A percentile compares a stretch with the other conserved stretches of the same genome.
phyloP scores from a whole-genome alignment of 768 basidiomycete species.

The Trametes cingulata region DNA sequence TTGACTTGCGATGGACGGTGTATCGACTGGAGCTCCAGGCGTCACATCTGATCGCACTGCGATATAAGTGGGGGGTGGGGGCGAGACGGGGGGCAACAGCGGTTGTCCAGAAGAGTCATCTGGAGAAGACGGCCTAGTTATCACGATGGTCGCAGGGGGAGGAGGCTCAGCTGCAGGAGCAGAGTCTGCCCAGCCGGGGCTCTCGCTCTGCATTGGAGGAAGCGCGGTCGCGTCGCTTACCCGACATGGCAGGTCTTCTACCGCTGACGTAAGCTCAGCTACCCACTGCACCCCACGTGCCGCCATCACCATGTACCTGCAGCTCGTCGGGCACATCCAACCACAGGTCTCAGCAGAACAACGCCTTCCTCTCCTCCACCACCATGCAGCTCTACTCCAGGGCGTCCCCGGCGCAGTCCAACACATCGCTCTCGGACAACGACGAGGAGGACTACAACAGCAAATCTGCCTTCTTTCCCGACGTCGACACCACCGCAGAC shows the following conservation, averaged over 20 bases:
- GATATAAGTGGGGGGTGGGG: neutral
- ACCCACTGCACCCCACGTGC: conserved; percentile 5
- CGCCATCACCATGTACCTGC: conserved; percentile 11
- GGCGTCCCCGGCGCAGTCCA: conserved; percentile 61
- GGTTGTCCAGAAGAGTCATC: conserved; percentile 5
- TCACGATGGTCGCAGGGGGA: conserved; percentile 18
- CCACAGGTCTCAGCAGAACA: conserved; percentile 17
- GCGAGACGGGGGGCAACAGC: neutral
- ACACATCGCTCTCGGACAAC: conserved; percentile 77
- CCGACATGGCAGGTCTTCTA: conserved; percentile 2
- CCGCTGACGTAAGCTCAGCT: conserved; percentile 11
- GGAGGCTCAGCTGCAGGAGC: neutral
- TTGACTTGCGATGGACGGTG: neutral
- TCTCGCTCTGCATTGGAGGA: conserved; percentile 10
- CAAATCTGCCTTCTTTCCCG: conserved; percentile 44
- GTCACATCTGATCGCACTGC: conserved; percentile 16
- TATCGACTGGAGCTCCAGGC: neutral
- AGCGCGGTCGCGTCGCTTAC: neutral
- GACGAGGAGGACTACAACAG: conserved; percentile 58
- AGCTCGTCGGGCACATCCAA: conserved; percentile 6
- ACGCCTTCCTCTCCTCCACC: conserved; percentile 3
- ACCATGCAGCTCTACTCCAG: conserved; percentile 28
- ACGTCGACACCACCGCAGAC: conserved; percentile 36
- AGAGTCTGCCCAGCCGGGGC: conserved; percentile 5
- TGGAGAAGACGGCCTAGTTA: conserved; percentile 29